Conservation (phyloP, 225 moss, liverwort and hornwort genomes). For the Sphagnum contortum region DNA sequence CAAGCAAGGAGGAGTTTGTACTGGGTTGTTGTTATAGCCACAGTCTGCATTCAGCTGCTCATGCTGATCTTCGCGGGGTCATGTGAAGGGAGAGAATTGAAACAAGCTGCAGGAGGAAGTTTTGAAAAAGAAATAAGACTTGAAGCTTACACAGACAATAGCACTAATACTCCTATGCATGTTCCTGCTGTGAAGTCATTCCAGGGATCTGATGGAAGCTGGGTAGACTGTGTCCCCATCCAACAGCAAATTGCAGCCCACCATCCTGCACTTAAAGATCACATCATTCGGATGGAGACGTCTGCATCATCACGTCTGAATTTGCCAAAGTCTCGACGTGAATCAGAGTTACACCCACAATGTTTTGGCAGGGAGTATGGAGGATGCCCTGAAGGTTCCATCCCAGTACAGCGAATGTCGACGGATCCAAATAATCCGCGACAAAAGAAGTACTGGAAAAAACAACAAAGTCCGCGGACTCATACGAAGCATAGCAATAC, state of each 20-base stretch:
- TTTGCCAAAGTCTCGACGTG: not conserved
- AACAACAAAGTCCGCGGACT: conserved; percentile 1
- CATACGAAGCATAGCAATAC: not conserved
- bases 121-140: not conserved
- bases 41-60: not conserved
- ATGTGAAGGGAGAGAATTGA: conserved; percentile 2
- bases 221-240: conserved; percentile 10
- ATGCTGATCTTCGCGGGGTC: not conserved
- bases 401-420: conserved; percentile 6
- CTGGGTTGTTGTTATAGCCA: not conserved
- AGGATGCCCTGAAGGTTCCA: conserved; percentile 5
- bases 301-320: not conserved
- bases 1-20: too few relatives aligned
- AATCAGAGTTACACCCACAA: not conserved
- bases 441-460: not conserved
- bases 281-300: conserved; percentile 1
- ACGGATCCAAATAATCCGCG: not conserved
- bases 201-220: conserved; percentile 7
- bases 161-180: conserved; percentile 2
- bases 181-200: conserved; percentile 8
- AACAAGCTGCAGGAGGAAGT: not conserved
- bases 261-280: conserved; percentile 6
- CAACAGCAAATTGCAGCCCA: conserved; percentile 9
- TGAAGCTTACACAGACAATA: conserved; percentile 1
- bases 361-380: conserved; percentile 8